phyloP scores from a whole-genome alignment of 202 grass and related monocot genomes.

The Musa balbisiana region DNA sequence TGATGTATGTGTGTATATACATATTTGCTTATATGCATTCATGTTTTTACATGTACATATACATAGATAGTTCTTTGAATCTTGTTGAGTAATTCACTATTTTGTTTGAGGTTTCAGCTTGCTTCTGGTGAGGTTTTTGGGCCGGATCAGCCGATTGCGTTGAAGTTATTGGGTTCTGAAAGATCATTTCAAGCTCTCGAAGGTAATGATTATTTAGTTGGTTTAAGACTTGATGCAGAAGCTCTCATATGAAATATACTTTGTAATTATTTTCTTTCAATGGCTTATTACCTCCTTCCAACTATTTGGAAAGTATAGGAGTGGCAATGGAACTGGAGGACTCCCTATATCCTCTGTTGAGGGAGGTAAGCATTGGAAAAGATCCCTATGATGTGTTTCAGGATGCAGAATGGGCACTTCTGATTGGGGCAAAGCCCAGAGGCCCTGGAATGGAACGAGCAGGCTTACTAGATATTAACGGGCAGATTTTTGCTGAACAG shows the following conservation, averaged over 20 bases:
- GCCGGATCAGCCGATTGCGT: conserved; percentile 73
- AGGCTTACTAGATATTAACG: conserved; percentile 69
- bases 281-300: not conserved
- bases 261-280: not conserved
- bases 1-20: too few species aligned
- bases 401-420: conserved; percentile 89
- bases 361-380: conserved; percentile 85
- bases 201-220: conserved; percentile 33
- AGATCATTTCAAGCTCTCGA: conserved; percentile 88
- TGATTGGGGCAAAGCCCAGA: conserved; percentile 92
- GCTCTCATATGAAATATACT: not conserved
- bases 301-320: conserved; percentile 33
- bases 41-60: not conserved
- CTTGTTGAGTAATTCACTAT: conserved; percentile 8
- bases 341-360: conserved; percentile 85
- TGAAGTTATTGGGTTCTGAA: conserved; percentile 83
- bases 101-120: conserved; percentile 36
- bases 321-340: conserved; percentile 98
- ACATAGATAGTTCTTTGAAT: not conserved
- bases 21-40: not conserved
- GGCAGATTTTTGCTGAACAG: conserved; percentile 78
- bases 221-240: not conserved
- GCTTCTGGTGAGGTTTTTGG: conserved; percentile 94
- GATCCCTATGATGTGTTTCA: conserved; percentile 71
- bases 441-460: conserved; percentile 93